A percentile compares a stretch with the other conserved stretches of the same genome.
phyloP scores from a whole-genome alignment of 176 grass and related monocot genomes.

The Aegilops tauschii region DNA sequence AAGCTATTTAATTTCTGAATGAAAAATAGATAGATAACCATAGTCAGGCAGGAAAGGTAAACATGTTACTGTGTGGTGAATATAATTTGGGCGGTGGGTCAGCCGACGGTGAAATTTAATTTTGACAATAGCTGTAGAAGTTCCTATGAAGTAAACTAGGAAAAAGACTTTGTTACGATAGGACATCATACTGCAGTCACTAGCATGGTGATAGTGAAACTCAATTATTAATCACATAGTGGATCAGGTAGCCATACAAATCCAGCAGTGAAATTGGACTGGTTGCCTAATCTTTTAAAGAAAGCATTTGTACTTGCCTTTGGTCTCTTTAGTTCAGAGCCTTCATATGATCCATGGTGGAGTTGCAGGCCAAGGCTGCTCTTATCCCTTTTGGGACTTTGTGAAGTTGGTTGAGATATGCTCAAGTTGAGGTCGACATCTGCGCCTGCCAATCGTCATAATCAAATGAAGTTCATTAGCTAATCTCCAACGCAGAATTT shows the following conservation, averaged over 20 bases:
- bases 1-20: background rate
- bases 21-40: background rate
- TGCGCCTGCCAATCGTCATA: slow-evolving; percentile 19
- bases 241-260: slow-evolving; percentile 5
- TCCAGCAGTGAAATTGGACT: slow-evolving; percentile 8
- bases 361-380: slow-evolving; percentile 44
- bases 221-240: background rate
- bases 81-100: slow-evolving; percentile 18
- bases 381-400: slow-evolving; percentile 64
- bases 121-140: slow-evolving; percentile 25
- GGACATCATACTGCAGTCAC: slow-evolving; percentile 24
- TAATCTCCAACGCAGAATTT: background rate
- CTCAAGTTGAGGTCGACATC: slow-evolving; percentile 91
- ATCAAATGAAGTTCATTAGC: background rate
- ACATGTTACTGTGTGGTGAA: slow-evolving; percentile 20
- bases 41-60: slow-evolving; percentile 22
- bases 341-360: slow-evolving; percentile 47
- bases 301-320: slow-evolving; percentile 26
- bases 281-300: background rate
- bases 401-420: slow-evolving; percentile 77
- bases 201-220: slow-evolving; percentile 37
- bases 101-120: background rate
- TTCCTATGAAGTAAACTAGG: slow-evolving; percentile 14
- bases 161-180: slow-evolving; percentile 29
- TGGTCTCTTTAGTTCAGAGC: slow-evolving; percentile 47